phyloP scores from a whole-genome alignment of 2,329 filamentous ascomycete genomes.

The Cordyceps fumosorosea region DNA sequence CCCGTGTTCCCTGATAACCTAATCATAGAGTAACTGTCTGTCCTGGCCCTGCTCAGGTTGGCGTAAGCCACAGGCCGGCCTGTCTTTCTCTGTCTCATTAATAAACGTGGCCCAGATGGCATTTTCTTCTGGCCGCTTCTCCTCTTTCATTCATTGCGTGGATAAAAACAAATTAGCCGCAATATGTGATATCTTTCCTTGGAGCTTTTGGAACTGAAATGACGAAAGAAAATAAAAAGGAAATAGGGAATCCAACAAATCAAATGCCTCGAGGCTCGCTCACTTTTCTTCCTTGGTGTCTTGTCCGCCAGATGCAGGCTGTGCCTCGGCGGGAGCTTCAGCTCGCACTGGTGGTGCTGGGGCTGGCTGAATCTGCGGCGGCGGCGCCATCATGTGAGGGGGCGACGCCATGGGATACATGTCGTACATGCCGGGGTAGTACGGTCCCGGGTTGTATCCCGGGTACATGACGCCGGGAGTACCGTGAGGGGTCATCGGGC shows the following conservation, averaged over 20 bases:
- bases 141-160: not conserved
- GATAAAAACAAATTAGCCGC: not conserved
- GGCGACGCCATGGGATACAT: constrained; percentile 16
- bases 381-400: constrained; percentile 19
- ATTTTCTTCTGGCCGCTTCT: not conserved
- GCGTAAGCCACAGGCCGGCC: not conserved
- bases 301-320: not conserved
- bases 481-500: constrained; percentile 18
- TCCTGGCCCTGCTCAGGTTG: not conserved
- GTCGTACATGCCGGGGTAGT: constrained; percentile 18
- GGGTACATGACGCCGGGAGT: constrained; percentile 18
- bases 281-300: constrained; percentile 67
- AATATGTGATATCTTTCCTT: not conserved
- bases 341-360: not conserved
- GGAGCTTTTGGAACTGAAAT: not conserved
- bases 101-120: not conserved
- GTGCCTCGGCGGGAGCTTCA: not conserved
- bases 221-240: not conserved
- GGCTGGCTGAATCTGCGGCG: not conserved
- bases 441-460: constrained; percentile 18
- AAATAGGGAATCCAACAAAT: not conserved
- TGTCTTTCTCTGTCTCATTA: not conserved
- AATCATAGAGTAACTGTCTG: not conserved
- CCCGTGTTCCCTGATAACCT: not conserved
- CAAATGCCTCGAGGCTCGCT: constrained; percentile 72